Conservation (phyloP, 441 rosid species). For the Populus hybrid region DNA sequence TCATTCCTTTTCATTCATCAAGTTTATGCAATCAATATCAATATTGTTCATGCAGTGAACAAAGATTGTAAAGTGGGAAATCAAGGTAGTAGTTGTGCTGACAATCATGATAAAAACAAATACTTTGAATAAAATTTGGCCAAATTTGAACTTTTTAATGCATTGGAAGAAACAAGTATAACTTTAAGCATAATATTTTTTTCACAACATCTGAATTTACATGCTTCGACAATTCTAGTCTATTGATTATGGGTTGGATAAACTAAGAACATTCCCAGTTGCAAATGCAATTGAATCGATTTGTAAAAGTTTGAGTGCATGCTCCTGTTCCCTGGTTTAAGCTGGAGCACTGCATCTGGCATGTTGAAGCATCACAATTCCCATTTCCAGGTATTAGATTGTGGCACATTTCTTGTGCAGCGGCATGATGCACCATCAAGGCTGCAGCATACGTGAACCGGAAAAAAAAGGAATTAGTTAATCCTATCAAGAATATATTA, state of each 20-base stretch:
- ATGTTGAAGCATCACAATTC: neutral
- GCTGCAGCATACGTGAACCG: neutral
- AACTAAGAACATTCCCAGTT: neutral
- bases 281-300: neutral
- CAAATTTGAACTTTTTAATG: neutral
- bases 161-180: neutral
- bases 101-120: neutral
- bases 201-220: neutral
- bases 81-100: neutral
- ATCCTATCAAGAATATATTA: neutral
- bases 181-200: neutral
- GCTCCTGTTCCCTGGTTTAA: neutral
- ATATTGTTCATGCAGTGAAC: too few species aligned
- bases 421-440: neutral
- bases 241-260: neutral
- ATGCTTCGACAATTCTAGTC: neutral
- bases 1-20: too few species aligned
- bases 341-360: neutral
- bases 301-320: neutral
- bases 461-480: neutral
- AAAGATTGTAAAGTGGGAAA: too few species aligned
- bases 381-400: neutral
- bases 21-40: too few species aligned
- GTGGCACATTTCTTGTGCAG: neutral
- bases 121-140: neutral